A percentile compares a stretch with the other conserved stretches of the same genome.
Conservation (phyloP, 1,284 basidiomycete genomes). For the Irpex sp. region DNA sequence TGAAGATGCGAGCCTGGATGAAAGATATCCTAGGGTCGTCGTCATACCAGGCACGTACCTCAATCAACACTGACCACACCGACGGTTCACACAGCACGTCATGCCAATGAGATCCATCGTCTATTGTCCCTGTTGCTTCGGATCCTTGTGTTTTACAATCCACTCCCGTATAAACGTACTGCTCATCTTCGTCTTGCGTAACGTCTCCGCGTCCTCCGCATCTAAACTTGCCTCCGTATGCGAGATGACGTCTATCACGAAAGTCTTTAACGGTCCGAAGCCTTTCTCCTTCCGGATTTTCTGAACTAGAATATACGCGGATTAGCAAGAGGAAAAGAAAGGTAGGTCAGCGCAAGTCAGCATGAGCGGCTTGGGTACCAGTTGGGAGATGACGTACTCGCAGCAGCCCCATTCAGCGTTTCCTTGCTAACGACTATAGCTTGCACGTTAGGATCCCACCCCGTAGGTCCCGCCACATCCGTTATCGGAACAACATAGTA, state of each 20-base stretch:
- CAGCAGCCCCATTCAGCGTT: conserved; percentile 69
- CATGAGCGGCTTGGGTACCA: background rate
- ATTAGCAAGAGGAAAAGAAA: background rate
- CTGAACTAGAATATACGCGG: conserved; percentile 45
- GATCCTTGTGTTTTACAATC: conserved; percentile 49
- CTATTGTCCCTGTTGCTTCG: background rate
- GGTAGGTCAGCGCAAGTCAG: background rate
- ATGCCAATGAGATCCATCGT: background rate
- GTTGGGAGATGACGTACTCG: no score
- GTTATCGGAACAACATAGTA: conserved; percentile 67
- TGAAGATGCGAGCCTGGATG: no score
- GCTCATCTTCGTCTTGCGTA: conserved; percentile 82
- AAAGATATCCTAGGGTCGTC: no score
- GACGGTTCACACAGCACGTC: no score
- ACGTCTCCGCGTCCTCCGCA: conserved; percentile 55
- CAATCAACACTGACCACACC: no score
- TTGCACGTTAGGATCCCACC: conserved; percentile 77
- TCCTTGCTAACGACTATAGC: conserved; percentile 85
- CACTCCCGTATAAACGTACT: conserved; percentile 86
- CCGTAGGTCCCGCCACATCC: conserved; percentile 88
- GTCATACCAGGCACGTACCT: no score
- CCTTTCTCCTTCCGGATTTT: conserved; percentile 46
- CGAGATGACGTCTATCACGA: conserved; percentile 86
- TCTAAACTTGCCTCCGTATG: conserved; percentile 49
- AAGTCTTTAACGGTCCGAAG: conserved; percentile 60